Evolutionary conservation across 78 protist species (phyloP), one percentile per base, ranked within the genome.

Genomic region (Dictyostelium purpureum): DNA sequence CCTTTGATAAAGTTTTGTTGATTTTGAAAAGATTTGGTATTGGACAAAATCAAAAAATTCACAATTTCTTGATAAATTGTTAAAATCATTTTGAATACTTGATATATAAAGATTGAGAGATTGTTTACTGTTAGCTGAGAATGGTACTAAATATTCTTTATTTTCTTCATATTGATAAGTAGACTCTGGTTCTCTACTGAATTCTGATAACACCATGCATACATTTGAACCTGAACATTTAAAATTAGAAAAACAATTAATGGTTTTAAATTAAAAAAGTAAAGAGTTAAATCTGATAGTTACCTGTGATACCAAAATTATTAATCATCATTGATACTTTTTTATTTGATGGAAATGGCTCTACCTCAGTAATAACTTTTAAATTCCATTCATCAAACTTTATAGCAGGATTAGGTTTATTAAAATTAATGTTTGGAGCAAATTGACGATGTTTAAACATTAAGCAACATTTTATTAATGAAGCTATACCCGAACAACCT

Each of bases 361-460:
- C 33, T 56, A 66, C 11, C 21, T 56, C 73, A n/a, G 92, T 87
- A 9, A 87, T 77, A 0, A 88, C 93, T 38, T 69, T 43, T 0
- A 75, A 4, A 56, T 88, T 71, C 87, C 77, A 73, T 33, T 67
- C 89, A 18, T 93, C 92, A 24, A 93, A 63, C n/a, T 71, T 54
- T 24, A 93, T 77, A 38, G 24, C 31, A 10, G 87, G 80, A 67
- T 94, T 94, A 35, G 74, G 63, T 4, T 47, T 35, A 7, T 31
- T 12, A 33, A n/a, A 87, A 33, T 87, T 78, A 19, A 87, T 45
- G 65, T 74, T 54, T 63, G 87, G 87, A 5, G 47, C 80, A 10
- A 78, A 43, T 5, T 2, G 3, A 47, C 76, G 45, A 49, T 67
- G 19, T 73, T 80, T 80, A 16, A 80, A 24, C 69, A 80, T 80